Base-by-base conservation (phyloP, 768 basidiomycete species). In the Pleurotus cornucopiae region DNA sequence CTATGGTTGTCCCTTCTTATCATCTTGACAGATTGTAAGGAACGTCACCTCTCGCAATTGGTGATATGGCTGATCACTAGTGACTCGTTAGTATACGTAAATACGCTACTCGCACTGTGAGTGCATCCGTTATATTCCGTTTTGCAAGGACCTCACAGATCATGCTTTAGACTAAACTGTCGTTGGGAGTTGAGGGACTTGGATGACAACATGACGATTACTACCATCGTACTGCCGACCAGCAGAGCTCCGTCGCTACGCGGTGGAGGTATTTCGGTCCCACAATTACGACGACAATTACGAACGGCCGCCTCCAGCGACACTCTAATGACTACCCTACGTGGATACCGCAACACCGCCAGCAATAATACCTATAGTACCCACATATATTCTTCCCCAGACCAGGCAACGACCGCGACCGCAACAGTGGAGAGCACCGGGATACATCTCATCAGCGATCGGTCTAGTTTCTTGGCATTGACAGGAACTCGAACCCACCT, bases 91-190 rank as follows among this genome's bases (percentile, higher is more conserved):
- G 51, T 53, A 41, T 53, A 53, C 37, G 39, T 39, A 5, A 53
- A 53, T 53, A 53, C 51, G 12, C 25, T 53, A 39, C 37, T 53
- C 51, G 51, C 26, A 41, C 51, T 53, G 51, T 53, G 26, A 53
- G 51, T 20, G 16, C 9, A 13, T 30, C 9, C 5, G 21, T 20
- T 40, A 16, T 7, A 16, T 41, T 18, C 37, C 51, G 5, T 13
- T 39, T 21, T 4, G 41, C 25, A 5, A 16, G 5, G 14, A 18
- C 39, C 21, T 53, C 18, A 40, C 26, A 11, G 5, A n/a, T 41
- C 9, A 13, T 23, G 18, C 9, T 13, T 51, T 16, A 53, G 51
- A 14, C 23, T 53, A 25, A 53, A 53, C 25, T 21, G 51, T n/a
- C 51, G 51, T 12, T 53, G 51, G 51, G n/a, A 23, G 9, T 21